Evolutionary conservation across 1,284 basidiomycete genomes (phyloP), one percentile per base, ranked within the genome.

Genomic region (Trichosporon faecale): DNA sequence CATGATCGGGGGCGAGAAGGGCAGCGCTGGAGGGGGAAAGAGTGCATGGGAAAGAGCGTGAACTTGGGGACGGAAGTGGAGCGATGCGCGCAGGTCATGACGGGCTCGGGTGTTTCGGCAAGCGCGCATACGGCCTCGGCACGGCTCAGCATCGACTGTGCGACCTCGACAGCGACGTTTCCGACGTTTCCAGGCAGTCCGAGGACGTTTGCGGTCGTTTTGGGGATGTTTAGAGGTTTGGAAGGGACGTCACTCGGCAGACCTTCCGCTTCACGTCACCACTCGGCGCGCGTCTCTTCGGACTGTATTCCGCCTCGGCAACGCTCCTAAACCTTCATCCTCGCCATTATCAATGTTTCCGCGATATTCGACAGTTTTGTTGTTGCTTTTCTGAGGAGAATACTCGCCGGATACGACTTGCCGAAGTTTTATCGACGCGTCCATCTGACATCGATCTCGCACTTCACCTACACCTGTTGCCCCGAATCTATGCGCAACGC

Each of bases 61-160:
- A 11, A 29, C 5, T 33, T 12, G 2, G 55, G 25, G 31, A n/a
- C 18, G 16, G 18, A 27, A 31, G 55, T 60, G 55, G 55, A 31
- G 55, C 29, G 29, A 27, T 27, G 27, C 57, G 29, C 27, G n/a
- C 18, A 27, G 27, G n/a, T 18, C 9, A 8, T n/a, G 29, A 29
- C 27, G 27, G 29, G 57, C 57, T 61, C 57, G 57, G 57, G 57
- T 33, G 27, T 33, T 61, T 61, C 57, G 57, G 57, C 57, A 31
- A 29, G 31, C 57, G 16, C 29, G 27, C 8, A n/a, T 29, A 33
- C 18, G 16, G 57, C 27, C 27, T 31, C 18, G 18, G 57, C 27
- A 60, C 27, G 57, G 27, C 57, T 61, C 23, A 9, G 21, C 57
- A 23, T 25, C 57, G 29, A n/a, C 27, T 61, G 8, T 61, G 18